Conservation (phyloP, 148 eudicot genomes). For the Rhododendron williamsianum region DNA sequence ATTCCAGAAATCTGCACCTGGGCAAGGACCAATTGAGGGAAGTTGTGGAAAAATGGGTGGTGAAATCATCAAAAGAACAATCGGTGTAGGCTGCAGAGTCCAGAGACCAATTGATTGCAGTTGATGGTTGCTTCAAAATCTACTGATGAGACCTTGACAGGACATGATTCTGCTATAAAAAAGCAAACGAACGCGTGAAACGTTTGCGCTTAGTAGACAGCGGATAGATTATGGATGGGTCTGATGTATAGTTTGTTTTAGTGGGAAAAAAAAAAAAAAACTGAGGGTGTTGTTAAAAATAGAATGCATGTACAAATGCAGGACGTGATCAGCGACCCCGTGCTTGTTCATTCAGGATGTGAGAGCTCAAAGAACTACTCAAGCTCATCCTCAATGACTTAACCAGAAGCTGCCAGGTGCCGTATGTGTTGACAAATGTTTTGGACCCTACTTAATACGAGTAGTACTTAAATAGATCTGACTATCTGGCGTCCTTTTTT, state of each 20-base stretch:
- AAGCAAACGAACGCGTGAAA: not conserved
- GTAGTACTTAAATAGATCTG: not conserved
- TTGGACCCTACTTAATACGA: not conserved
- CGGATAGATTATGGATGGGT: not conserved
- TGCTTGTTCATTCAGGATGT: constrained; percentile 19
- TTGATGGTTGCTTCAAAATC: not conserved
- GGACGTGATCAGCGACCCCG: constrained; percentile 34
- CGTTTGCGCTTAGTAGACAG: not conserved
- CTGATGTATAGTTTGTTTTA: not conserved
- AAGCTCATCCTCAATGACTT: constrained; percentile 15
- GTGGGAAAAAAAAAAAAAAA: not conserved
- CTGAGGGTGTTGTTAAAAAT: not conserved
- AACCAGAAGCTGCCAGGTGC: constrained; percentile 10
- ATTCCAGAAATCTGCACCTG: not conserved
- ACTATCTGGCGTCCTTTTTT: not conserved
- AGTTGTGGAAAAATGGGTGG: not conserved
- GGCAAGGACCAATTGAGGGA: not conserved
- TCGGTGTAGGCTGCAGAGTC: not conserved
- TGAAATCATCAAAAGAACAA: not conserved
- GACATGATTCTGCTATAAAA: not conserved
- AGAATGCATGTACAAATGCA: constrained; percentile 2
- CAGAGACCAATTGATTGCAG: not conserved
- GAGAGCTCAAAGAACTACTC: constrained; percentile 32
- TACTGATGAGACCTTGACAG: not conserved
- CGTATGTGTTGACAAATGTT: not conserved